phyloP scores from a whole-genome alignment of 441 rosid genomes.

The Corymbia citriodora region DNA sequence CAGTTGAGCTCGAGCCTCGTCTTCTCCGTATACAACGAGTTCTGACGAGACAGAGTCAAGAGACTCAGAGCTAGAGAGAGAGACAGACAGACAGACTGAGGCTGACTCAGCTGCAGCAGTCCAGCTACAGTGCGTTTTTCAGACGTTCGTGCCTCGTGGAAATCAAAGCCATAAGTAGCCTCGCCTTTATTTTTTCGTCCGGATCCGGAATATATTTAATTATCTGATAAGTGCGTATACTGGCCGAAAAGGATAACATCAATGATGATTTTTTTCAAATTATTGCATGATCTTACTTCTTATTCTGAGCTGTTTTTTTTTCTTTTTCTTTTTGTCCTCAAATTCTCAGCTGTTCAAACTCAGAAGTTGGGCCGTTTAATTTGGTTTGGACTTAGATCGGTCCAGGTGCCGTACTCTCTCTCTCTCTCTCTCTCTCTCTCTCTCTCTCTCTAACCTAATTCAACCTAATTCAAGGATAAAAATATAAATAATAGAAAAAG shows the following conservation, averaged over 20 bases:
- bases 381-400: neutral
- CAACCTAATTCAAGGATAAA: neutral
- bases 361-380: neutral
- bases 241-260: neutral
- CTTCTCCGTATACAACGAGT: slow-evolving; percentile 35
- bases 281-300: neutral
- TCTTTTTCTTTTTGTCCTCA: too few relatives aligned
- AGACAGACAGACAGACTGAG: too few relatives aligned
- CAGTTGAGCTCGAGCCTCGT: neutral
- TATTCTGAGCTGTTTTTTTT: neutral
- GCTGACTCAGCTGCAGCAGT: neutral
- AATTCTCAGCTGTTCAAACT: neutral
- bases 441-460: neutral
- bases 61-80: neutral
- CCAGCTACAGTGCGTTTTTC: neutral
- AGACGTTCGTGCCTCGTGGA: neutral
- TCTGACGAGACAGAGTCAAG: slow-evolving; percentile 17
- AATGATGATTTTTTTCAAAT: neutral
- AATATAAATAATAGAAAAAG: neutral
- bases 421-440: too few relatives aligned
- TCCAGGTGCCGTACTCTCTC: neutral
- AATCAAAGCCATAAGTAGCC: neutral
- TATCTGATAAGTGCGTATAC: neutral
- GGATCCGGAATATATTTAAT: neutral
- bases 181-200: neutral